Evolutionary conservation across 164 flowering plant species (phyloP), one percentile per base, ranked within the genome.

Genomic region (Nelumbo lutea): DNA sequence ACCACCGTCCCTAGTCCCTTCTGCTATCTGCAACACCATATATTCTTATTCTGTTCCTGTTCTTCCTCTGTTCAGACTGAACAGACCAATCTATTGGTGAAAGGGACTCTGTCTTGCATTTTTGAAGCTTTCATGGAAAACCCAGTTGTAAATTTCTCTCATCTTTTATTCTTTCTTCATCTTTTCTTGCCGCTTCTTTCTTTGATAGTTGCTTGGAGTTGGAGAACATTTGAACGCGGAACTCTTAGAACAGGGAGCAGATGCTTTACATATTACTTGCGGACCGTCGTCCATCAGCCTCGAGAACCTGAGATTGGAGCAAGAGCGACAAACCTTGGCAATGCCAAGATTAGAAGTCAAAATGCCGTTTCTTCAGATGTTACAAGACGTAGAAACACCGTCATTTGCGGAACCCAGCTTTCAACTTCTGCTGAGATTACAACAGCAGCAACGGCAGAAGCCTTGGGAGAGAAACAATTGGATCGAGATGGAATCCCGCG

Each of bases 361-460:
- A 68, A 81, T 86, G 74, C 87, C 87, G 27, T 84, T 88, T 64
- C 83, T 88, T 42, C 84, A 84, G 70, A 84, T 86, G 89, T 75
- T 86, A 42, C 84, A 81, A 61, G 75, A 80, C 48, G 78, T 69
- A 11, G 83, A 81, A 69, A 39, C 78, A 62, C 63, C 80, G 39
- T 47, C 76, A 41, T 56, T 67, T 61, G 71, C 77, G 67, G 88
- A 83, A 59, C 81, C 83, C n/a, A 79, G 59, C 70, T 77, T 84
- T 56, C 85, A 82, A 48, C 47, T 81, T 8, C 73, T 84, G 3
- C 55, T 83, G 69, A 77, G 76, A 67, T 63, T 82, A 9, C 89
- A 82, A 68, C 80, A 77, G 76, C 74, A 77, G 55, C 13, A 27
- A 0, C 27, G 27, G 27, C 27, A 27, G 27, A 76, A 65, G 61